Conservation (phyloP, 805 yeast genomes). For the Kuraishia floccosa region DNA sequence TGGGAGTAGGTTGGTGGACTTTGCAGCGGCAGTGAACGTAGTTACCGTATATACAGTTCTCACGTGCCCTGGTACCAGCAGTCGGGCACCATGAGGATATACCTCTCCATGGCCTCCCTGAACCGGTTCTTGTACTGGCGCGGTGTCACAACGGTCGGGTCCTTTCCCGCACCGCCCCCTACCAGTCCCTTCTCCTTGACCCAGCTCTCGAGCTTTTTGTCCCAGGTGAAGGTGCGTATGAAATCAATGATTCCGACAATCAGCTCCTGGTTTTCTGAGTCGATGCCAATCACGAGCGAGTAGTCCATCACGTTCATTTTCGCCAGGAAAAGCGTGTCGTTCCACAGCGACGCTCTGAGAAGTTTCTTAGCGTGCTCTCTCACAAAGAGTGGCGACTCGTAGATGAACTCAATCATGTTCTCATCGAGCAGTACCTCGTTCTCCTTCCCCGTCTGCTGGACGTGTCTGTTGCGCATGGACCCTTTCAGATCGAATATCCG, state of each 20-base stretch:
- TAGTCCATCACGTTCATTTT: conserved; percentile 99
- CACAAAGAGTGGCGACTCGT: conserved; percentile 91
- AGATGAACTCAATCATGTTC: conserved; percentile 96
- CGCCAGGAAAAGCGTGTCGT: conserved; percentile 86
- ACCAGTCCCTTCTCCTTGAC: conserved; percentile 91
- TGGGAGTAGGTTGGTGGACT: too few relatives aligned
- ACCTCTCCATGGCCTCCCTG: conserved; percentile 96
- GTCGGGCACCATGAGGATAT: conserved; percentile 88
- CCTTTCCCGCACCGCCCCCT: conserved; percentile 68
- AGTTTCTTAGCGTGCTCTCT: conserved; percentile 83
- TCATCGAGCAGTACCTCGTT: conserved; percentile 93
- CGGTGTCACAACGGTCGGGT: conserved; percentile 96
- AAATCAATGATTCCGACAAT: conserved; percentile 94
- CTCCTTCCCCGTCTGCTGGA: conserved; percentile 89
- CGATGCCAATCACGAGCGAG: conserved; percentile 89
- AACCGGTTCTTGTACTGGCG: conserved; percentile 89
- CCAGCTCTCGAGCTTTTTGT: conserved; percentile 96
- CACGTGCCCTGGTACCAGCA: conserved; percentile 14
- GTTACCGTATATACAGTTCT: too few relatives aligned
- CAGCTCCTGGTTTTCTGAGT: conserved; percentile 50
- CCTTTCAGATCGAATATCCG: conserved; percentile 95
- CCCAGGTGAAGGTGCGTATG: conserved; percentile 97
- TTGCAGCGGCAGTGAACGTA: too few relatives aligned
- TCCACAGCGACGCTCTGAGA: conserved; percentile 82
- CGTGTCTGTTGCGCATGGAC: conserved; percentile 95